A percentile compares a stretch with the other conserved stretches of the same genome.
Conservation (phyloP, 2,329 filamentous ascomycete species). For the Colletotrichum tamarilloi region DNA sequence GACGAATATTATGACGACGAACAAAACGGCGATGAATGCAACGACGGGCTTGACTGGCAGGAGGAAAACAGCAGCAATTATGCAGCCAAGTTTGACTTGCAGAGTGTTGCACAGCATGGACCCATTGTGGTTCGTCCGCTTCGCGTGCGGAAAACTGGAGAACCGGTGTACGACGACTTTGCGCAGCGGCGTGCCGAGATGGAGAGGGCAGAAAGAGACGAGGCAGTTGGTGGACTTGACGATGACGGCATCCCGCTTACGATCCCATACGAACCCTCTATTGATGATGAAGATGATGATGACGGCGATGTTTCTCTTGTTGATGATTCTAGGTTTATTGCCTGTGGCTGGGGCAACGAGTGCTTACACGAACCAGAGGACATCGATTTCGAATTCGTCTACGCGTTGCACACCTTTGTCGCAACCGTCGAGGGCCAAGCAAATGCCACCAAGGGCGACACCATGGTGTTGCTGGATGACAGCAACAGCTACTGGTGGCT, state of each 20-base stretch:
- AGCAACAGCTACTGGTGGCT: constrained; percentile 99
- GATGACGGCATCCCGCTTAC: constrained; percentile 48
- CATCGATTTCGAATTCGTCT: constrained; percentile 99
- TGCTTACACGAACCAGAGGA: constrained; percentile 97
- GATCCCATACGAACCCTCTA: constrained; percentile 58
- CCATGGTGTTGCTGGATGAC: constrained; percentile 97
- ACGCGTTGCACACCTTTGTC: constrained; percentile 96
- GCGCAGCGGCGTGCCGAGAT: constrained; percentile 24
- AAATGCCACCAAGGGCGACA: constrained; percentile 97
- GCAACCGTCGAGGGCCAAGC: constrained; percentile 98
- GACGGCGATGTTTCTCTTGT: constrained; percentile 72
- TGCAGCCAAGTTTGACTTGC: constrained; percentile 20
- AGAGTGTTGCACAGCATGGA: constrained; percentile 20
- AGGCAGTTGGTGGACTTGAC: constrained; percentile 28
- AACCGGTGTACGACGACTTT: constrained; percentile 9
- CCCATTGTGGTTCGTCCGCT: constrained; percentile 24
- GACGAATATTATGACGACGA: constrained; percentile 40
- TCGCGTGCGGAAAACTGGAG: constrained; percentile 6
- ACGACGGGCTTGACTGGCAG: constrained; percentile 29
- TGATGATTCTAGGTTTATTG: constrained; percentile 72
- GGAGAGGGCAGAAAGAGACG: constrained; percentile 37
- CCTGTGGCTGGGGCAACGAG: constrained; percentile 79
- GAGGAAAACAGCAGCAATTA: constrained; percentile 8
- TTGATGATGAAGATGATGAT: constrained; percentile 54
- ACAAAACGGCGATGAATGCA: constrained; percentile 32